Conservation (phyloP, 2,329 filamentous ascomycete species). For the Fusarium sp. region DNA sequence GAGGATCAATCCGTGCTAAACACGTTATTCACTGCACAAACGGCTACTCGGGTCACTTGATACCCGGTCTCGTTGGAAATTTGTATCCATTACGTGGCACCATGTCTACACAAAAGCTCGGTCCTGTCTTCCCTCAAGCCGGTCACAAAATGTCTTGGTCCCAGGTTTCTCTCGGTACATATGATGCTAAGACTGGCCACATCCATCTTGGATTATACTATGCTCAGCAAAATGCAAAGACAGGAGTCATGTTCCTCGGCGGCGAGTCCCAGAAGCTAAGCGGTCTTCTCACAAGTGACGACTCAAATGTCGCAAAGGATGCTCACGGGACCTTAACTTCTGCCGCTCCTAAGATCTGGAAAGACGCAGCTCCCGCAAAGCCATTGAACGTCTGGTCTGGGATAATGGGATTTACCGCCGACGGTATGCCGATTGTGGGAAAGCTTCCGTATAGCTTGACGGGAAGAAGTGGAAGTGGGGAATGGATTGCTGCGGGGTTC, state of each 20-base stretch:
- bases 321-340: conserved; percentile 51
- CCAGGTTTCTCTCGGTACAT: conserved; percentile 56
- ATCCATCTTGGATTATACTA: conserved; percentile 46
- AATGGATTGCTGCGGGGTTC: conserved; percentile 64
- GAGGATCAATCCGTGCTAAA: conserved; percentile 59
- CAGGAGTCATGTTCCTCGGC: conserved; percentile 63
- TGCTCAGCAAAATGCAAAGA: conserved; percentile 45
- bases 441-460: conserved; percentile 51
- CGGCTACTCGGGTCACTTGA: conserved; percentile 61
- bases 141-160: conserved; percentile 59
- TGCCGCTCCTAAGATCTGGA: conserved; percentile 53
- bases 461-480: conserved; percentile 37
- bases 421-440: conserved; percentile 62
- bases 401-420: conserved; percentile 60
- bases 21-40: conserved; percentile 70
- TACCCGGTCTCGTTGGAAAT: conserved; percentile 60
- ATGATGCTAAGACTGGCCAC: conserved; percentile 62
- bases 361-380: conserved; percentile 3
- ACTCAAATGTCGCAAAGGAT: conserved; percentile 54
- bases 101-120: conserved; percentile 62
- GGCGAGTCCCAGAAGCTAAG: conserved; percentile 58
- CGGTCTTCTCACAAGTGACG: conserved; percentile 59
- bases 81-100: conserved; percentile 58
- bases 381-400: conserved; percentile 61
- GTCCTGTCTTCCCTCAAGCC: conserved; percentile 43